Evolutionary conservation across 1,284 basidiomycete species (phyloP).

Genomic region (Cystobasidium pallidum): DNA sequence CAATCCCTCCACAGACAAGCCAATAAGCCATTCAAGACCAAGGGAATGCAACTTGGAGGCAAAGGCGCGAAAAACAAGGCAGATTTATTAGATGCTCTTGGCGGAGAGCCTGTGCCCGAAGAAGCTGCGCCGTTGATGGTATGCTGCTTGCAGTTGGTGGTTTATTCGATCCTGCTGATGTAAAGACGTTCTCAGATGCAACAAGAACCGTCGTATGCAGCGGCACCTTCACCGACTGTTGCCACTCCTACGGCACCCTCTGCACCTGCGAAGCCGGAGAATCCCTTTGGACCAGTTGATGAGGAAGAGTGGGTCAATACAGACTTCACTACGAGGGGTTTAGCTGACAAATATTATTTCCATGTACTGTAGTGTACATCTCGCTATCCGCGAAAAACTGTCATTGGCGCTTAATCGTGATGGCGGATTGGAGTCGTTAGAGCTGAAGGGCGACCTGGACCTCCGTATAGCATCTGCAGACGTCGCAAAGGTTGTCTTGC

Average conservation of each 20-base stretch:
- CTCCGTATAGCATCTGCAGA: conserved; percentile 77
- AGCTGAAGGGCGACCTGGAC: conserved; percentile 93
- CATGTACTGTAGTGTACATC: conserved; percentile 69
- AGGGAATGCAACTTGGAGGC: conserved; percentile 94
- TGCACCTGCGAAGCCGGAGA: conserved; percentile 47
- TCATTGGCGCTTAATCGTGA: conserved; percentile 81
- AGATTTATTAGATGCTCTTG: conserved; percentile 82
- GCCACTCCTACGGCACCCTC: conserved; percentile 54
- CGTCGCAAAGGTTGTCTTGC: conserved; percentile 74
- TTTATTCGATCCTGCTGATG: not conserved
- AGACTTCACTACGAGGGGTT: not conserved
- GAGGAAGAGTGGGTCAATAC: conserved; percentile 67
- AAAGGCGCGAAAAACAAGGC: conserved; percentile 59
- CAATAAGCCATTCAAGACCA: conserved; percentile 73
- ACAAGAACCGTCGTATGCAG: conserved; percentile 44
- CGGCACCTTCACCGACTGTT: conserved; percentile 58
- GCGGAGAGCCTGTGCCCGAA: conserved; percentile 65
- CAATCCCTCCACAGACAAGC: conserved; percentile 6
- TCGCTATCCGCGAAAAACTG: conserved; percentile 81
- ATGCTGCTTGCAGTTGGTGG: not conserved
- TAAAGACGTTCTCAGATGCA: conserved; percentile 23
- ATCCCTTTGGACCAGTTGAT: conserved; percentile 67
- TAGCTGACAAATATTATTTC: not conserved
- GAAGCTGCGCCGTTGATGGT: conserved; percentile 31
- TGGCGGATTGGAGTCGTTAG: conserved; percentile 84